Evolutionary conservation across 345 rosid species (phyloP).

Genomic region (Aurinia saxatilis): DNA sequence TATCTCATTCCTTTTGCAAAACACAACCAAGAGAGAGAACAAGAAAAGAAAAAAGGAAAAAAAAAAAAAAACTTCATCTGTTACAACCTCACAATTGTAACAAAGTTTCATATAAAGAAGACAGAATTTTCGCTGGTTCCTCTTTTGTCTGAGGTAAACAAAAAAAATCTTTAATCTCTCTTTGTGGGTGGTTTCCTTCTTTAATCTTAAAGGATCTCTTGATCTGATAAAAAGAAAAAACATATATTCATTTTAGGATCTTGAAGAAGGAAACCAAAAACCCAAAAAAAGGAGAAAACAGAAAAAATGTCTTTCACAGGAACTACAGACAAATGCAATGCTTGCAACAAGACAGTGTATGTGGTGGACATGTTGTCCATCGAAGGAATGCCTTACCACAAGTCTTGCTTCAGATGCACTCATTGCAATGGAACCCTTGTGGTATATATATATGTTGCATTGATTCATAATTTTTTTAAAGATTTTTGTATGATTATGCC

Average conservation of each 20-base stretch:
- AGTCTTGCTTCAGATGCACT: conserved; percentile 83
- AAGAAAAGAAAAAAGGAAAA: background rate
- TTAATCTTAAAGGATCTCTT: conserved; percentile 20
- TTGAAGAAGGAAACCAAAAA: conserved; percentile 17
- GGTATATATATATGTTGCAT: conserved; percentile 26
- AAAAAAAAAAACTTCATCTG: conserved; percentile 5
- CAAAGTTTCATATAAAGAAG: conserved; percentile 29
- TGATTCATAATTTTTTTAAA: too few species aligned
- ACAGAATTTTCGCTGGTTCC: conserved; percentile 33
- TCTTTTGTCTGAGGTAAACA: conserved; percentile 35
- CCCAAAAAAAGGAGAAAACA: background rate
- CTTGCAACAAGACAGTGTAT: conserved; percentile 81
- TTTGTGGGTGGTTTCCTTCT: conserved; percentile 9
- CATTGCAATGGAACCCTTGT: conserved; percentile 90
- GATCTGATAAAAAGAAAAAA: background rate
- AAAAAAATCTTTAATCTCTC: background rate
- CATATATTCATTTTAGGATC: conserved; percentile 7
- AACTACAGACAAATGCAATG: conserved; percentile 88
- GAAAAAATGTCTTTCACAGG: conserved; percentile 76
- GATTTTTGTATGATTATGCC: too few species aligned
- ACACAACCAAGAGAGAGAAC: conserved; percentile 22
- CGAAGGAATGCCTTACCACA: conserved; percentile 84
- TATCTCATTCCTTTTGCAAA: conserved; percentile 22
- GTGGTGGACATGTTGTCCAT: conserved; percentile 79
- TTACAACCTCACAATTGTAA: conserved; percentile 33